phyloP scores from a whole-genome alignment of 176 grass and related monocot genomes.

The Oryza meyeriana region DNA sequence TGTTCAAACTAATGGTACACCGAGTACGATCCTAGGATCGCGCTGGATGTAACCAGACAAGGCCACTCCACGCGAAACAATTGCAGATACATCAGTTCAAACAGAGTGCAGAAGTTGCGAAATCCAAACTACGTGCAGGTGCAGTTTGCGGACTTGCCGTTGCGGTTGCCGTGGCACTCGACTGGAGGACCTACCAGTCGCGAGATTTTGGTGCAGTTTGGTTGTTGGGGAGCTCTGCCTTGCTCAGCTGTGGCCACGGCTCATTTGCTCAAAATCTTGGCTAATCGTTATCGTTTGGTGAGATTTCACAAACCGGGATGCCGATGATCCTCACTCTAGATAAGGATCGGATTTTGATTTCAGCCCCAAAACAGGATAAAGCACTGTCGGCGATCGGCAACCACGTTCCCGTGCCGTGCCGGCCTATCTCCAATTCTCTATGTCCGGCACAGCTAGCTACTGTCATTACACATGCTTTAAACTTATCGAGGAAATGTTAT shows the following conservation, averaged over 20 bases:
- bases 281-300: slow-evolving; percentile 24
- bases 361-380: slow-evolving; percentile 4
- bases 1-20: not conserved
- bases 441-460: no score
- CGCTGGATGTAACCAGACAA: not conserved
- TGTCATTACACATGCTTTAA: no score
- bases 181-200: not conserved
- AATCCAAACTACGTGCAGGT: not conserved
- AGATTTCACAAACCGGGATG: not conserved
- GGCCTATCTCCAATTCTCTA: no score
- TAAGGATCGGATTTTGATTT: slow-evolving; percentile 23
- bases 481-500: no score
- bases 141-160: not conserved
- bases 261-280: not conserved
- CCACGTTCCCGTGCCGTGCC: not conserved
- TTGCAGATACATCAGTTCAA: not conserved
- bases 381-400: not conserved
- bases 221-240: slow-evolving; percentile 6
- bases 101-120: not conserved
- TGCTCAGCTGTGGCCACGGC: not conserved
- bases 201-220: not conserved
- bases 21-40: not conserved
- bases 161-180: not conserved
- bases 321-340: not conserved
- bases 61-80: not conserved